Conservation (phyloP, 345 rosid species). For the Salix caprea region DNA sequence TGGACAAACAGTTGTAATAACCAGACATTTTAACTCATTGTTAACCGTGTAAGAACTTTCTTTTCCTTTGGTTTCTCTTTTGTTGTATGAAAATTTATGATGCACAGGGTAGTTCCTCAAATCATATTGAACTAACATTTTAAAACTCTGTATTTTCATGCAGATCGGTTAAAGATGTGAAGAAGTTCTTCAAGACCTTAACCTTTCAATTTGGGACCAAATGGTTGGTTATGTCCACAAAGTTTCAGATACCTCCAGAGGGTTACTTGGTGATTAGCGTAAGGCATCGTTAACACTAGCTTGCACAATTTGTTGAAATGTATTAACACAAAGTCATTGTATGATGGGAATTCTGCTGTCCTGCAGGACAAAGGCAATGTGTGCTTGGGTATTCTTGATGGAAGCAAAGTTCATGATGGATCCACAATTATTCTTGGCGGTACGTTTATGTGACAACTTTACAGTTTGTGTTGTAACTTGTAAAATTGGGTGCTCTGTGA, state of each 20-base stretch:
- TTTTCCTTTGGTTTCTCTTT: no score
- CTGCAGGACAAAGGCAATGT: constrained; percentile 74
- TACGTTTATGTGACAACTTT: constrained; percentile 14
- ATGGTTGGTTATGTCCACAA: constrained; percentile 76
- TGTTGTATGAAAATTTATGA: background rate
- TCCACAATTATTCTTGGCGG: constrained; percentile 85
- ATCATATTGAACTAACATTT: background rate
- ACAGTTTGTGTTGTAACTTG: no score
- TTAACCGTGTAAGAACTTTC: no score
- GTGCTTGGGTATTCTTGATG: constrained; percentile 90
- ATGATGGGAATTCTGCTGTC: constrained; percentile 8
- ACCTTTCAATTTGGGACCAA: constrained; percentile 79
- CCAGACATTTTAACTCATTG: no score
- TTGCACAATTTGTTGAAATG: background rate
- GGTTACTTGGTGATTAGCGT: constrained; percentile 79
- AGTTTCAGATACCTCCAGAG: constrained; percentile 64
- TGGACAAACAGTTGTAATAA: no score
- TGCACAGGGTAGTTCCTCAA: background rate
- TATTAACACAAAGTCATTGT: background rate
- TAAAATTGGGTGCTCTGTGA: no score
- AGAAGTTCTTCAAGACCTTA: constrained; percentile 65
- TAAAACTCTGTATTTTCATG: constrained; percentile 5
- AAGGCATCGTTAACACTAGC: constrained; percentile 19
- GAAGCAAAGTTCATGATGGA: constrained; percentile 74
- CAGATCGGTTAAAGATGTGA: constrained; percentile 63